Evolutionary conservation across 257 asterid species (phyloP).

Genomic region (Forsythia suspensa): DNA sequence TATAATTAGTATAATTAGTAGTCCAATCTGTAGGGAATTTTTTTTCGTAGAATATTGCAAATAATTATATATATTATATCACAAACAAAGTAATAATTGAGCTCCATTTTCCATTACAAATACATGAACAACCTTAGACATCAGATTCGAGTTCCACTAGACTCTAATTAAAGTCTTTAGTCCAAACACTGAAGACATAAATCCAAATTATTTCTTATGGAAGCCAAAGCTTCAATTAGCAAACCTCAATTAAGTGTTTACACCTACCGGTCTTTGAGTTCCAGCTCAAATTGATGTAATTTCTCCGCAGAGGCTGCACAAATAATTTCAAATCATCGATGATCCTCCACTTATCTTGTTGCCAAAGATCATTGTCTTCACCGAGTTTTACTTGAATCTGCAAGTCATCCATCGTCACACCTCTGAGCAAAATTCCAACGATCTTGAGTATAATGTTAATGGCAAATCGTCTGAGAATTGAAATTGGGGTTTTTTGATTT

Average conservation of each 20-base stretch:
- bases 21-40: no score
- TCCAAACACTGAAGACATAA: not conserved
- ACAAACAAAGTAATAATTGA: not conserved
- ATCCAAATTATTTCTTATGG: not conserved
- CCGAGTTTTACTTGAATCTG: slow-evolving; percentile 68
- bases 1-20: no score
- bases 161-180: not conserved
- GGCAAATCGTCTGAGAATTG: no score
- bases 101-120: not conserved
- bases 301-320: slow-evolving; percentile 70
- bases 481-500: no score
- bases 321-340: slow-evolving; percentile 50
- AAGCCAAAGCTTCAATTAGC: not conserved
- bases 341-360: slow-evolving; percentile 56
- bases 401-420: slow-evolving; percentile 55
- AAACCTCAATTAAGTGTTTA: not conserved
- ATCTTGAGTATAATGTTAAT: no score
- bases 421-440: no score
- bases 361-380: slow-evolving; percentile 57
- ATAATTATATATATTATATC: not conserved
- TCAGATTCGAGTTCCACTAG: not conserved
- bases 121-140: not conserved
- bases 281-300: slow-evolving; percentile 69
- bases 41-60: no score
- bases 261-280: slow-evolving; percentile 64